Base-by-base conservation (phyloP, 176 grass and related monocot genomes). In the Carex littledalei region DNA sequence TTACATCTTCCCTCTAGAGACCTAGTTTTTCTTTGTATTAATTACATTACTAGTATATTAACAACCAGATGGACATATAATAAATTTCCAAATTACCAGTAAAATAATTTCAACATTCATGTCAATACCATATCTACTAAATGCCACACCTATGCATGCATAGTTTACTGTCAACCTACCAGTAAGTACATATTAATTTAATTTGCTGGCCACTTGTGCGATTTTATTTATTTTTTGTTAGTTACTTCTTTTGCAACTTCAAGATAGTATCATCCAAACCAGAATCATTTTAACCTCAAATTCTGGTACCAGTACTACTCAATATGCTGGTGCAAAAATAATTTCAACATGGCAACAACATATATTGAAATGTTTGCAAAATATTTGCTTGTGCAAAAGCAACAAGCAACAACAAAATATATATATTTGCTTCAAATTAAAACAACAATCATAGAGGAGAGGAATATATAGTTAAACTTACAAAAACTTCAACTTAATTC, bases 101-200 rank as follows among this genome's bases (percentile, higher is more conserved):
- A 78, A 78, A 78, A 56, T n/a, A 78, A 34, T 78, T 78, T 29
- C 29, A 57, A 78, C 24, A 35, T 78, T 32, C 16, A 13, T 78
- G 11, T 72, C 24, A 56, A 56, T 6, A 50, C 26, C 70, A 57
- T 57, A 78, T 57, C 49, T 56, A 31, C 1, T 52, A 75, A 57
- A 56, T 57, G 26, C 26, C 52, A 78, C 1, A 24, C 52, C 47
- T 24, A 57, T 78, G 21, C 37, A 39, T 39, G 37, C 34, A 70
- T 54, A 76, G 12, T 76, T 50, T 11, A 55, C 49, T 29, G 45
- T 54, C 50, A 31, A 56, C 45, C 74, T 78, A 17, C 26, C 52
- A 56, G 9, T 32, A 18, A 78, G 22, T 32, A 54, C 13, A 13
- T 39, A 37, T 71, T 56, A 54, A 31, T 15, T 32, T 39, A 57